Evolutionary conservation across 768 basidiomycete species (phyloP).

Genomic region (Rhodosporidiobolus sp.): DNA sequence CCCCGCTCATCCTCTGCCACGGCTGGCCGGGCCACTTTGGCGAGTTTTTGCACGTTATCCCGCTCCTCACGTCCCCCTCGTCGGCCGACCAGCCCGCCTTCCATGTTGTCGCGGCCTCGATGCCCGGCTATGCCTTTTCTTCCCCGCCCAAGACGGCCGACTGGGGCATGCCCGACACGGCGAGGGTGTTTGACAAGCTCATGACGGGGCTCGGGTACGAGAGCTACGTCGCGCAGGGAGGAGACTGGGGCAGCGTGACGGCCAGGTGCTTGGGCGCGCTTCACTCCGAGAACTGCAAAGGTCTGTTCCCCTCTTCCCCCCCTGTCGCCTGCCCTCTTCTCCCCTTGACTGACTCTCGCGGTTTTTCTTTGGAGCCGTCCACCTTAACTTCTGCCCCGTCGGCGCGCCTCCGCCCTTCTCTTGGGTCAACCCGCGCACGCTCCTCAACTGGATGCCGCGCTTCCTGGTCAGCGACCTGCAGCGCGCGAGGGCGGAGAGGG

Average conservation of each 20-base stretch:
- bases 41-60: constrained; percentile 41
- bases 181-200: constrained; percentile 37
- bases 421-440: constrained; percentile 17
- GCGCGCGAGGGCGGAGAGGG: neutral
- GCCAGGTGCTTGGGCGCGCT: constrained; percentile 20
- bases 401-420: neutral
- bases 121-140: constrained; percentile 40
- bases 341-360: neutral
- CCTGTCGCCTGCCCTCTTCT: neutral
- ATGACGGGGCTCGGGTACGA: constrained; percentile 37
- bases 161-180: constrained; percentile 34
- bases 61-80: constrained; percentile 11
- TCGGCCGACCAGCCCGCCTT: constrained; percentile 12
- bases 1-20: constrained; percentile 43
- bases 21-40: constrained; percentile 36
- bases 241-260: constrained; percentile 27
- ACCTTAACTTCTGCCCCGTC: constrained; percentile 35
- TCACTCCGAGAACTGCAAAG: constrained; percentile 24
- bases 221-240: constrained; percentile 29
- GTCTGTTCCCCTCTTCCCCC: constrained; percentile 1
- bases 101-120: constrained; percentile 39
- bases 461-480: constrained; percentile 12
- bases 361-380: constrained; percentile 7
- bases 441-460: constrained; percentile 20
- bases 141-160: constrained; percentile 20